Base-by-base conservation (phyloP, 1,284 basidiomycete genomes). In the Cryptococcus deneoformans region DNA sequence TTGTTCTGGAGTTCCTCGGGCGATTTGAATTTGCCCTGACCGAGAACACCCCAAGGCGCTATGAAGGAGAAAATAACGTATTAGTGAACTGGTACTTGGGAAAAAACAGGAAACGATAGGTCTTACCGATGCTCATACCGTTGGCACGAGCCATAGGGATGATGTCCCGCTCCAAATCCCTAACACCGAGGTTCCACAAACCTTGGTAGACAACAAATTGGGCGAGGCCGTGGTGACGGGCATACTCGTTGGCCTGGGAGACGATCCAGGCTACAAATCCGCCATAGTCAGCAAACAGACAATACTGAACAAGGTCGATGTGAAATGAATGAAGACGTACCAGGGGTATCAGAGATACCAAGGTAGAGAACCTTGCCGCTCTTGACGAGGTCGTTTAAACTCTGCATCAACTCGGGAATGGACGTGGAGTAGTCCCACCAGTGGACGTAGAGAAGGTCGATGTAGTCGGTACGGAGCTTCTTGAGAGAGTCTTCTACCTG, bases 81-180 rank as follows among this genome's bases (percentile, higher is more conserved):
- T 47, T 12, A 50, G 48, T n/a, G 34, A 50, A 10, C 14, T 14
- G 24, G 7, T 7, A 34, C 7, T 7, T 5, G 40, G 34, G n/a
- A 10, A 35, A 34, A 42, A 16, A 11, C 12, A 35, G 12, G 7
- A 42, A 7, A 3, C 4, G 9, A 20, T 39, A 20, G 7, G 10
- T 16, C 48, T 36, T 10, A 50, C 48, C 48, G 12, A 50, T 11
- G 34, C 48, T 37, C 48, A 50, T 50, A 24, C 48, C 48, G 52
- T 81, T 79, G 54, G 61, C 66, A 38, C 76, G 74, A 50, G 71
- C 76, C 84, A 86, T 85, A 6, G 84, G 84, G 50, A 86, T 79
- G 61, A 86, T 82, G n/a, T 86, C 84, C 11, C 83, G 77, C 73
- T 85, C 54, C 54, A 85, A 76, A 57, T 82, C 82, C 48, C 83